Evolutionary conservation across 495 filamentous ascomycete species (phyloP).

Genomic region (Podospora pseudocomata): DNA sequence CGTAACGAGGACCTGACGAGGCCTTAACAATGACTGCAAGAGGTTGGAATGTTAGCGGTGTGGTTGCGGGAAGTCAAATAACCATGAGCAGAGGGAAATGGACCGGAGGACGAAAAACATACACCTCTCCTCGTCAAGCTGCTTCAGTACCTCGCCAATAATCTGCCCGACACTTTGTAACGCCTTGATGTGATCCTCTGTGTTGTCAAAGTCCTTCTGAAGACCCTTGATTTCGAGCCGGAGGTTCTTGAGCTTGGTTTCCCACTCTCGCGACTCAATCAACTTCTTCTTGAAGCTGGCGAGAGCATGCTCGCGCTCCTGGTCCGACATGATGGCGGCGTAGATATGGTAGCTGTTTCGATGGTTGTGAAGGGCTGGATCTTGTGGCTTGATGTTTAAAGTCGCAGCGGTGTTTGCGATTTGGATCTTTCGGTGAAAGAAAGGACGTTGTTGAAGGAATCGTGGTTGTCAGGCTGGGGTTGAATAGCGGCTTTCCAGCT

Average conservation of each 20-base stretch:
- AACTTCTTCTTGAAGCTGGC: slow-evolving; percentile 89
- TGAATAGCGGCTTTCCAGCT: not conserved
- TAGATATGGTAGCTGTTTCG: not conserved
- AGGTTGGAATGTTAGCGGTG: not conserved
- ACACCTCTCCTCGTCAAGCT: slow-evolving; percentile 99
- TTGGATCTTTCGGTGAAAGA: not conserved
- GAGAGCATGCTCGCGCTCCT: slow-evolving; percentile 78
- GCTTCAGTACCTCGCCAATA: slow-evolving; percentile 97
- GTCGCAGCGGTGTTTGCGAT: not conserved
- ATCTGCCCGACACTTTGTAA: slow-evolving; percentile 99
- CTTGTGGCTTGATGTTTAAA: not conserved
- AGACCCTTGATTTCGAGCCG: slow-evolving; percentile 92
- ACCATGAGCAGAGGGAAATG: not conserved
- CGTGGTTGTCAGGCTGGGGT: slow-evolving; percentile 7
- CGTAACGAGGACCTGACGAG: slow-evolving; percentile 95
- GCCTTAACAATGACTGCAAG: slow-evolving; percentile 67
- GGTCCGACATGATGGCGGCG: slow-evolving; percentile 41
- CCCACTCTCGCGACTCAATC: slow-evolving; percentile 95
- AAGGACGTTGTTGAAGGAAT: not conserved
- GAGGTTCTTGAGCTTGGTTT: slow-evolving; percentile 89
- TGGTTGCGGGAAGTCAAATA: not conserved
- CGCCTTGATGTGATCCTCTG: slow-evolving; percentile 99
- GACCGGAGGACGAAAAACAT: slow-evolving; percentile 33
- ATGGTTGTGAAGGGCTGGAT: not conserved
- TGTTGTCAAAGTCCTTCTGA: slow-evolving; percentile 91